Conservation (phyloP, 768 basidiomycete genomes). For the Kwoniella sp. region DNA sequence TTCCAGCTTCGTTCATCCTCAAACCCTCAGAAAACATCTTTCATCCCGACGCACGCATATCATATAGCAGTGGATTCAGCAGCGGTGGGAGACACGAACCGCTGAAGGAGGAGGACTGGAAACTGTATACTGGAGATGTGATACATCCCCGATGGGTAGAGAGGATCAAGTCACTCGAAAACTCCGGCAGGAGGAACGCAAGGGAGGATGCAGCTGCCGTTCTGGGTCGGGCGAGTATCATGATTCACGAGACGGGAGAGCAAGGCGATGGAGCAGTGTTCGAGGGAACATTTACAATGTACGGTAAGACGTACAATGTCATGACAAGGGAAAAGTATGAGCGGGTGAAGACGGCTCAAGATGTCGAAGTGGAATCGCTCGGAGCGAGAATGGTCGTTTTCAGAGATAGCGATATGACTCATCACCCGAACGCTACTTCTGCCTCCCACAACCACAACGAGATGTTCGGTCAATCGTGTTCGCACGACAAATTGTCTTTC, state of each 20-base stretch:
- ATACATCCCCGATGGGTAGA: conserved; percentile 61
- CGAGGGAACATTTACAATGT: conserved; percentile 73
- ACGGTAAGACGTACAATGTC: conserved; percentile 71
- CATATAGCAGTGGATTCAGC: conserved; percentile 49
- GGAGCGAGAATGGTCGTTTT: conserved; percentile 65
- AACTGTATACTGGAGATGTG: conserved; percentile 74
- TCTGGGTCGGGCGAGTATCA: conserved; percentile 77
- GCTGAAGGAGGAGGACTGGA: conserved; percentile 30
- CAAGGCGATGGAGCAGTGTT: conserved; percentile 61
- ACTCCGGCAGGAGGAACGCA: conserved; percentile 17
- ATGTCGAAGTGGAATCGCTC: conserved; percentile 59
- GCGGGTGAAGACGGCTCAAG: conserved; percentile 61
- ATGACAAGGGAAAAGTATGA: conserved; percentile 71
- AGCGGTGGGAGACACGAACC: conserved; percentile 2
- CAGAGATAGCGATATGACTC: conserved; percentile 71
- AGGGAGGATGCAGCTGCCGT: conserved; percentile 54
- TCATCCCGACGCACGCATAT: conserved; percentile 74
- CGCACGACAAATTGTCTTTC: conserved; percentile 69
- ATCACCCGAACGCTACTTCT: conserved; percentile 49
- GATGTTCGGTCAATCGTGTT: conserved; percentile 61
- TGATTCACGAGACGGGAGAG: conserved; percentile 68
- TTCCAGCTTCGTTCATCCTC: conserved; percentile 71
- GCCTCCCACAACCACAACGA: conserved; percentile 4
- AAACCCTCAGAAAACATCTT: conserved; percentile 76
- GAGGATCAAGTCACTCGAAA: conserved; percentile 52